Evolutionary conservation across 345 rosid species (phyloP).

Genomic region (Rubroshorea leprosula): DNA sequence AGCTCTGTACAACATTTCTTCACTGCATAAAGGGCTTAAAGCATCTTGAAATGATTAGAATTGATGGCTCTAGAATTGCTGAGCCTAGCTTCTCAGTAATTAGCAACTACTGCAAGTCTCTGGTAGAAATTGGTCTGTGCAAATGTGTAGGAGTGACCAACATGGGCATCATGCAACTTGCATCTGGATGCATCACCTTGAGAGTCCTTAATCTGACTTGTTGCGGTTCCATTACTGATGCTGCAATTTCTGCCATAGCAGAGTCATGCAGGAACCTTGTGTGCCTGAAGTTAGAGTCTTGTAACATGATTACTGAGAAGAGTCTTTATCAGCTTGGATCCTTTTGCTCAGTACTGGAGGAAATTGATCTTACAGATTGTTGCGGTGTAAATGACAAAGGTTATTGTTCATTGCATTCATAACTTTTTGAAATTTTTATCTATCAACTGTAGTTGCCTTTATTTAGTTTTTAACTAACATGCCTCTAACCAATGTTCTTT

Average conservation of each 20-base stretch:
- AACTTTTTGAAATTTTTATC: neutral
- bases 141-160: slow-evolving; percentile 64
- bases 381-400: slow-evolving; percentile 65
- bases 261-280: slow-evolving; percentile 57
- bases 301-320: slow-evolving; percentile 74
- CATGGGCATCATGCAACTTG: slow-evolving; percentile 51
- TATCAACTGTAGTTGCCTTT: slow-evolving; percentile 1
- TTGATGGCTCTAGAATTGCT: slow-evolving; percentile 63
- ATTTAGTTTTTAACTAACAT: too few species aligned
- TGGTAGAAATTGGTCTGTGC: slow-evolving; percentile 69
- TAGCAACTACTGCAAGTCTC: slow-evolving; percentile 45
- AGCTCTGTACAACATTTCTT: slow-evolving; percentile 38
- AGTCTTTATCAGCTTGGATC: slow-evolving; percentile 66
- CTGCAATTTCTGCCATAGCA: slow-evolving; percentile 65
- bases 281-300: slow-evolving; percentile 74
- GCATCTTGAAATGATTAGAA: slow-evolving; percentile 43
- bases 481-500: too few species aligned
- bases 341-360: slow-evolving; percentile 51
- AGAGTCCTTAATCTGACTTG: slow-evolving; percentile 60
- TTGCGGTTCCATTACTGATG: slow-evolving; percentile 62
- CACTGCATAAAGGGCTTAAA: slow-evolving; percentile 43
- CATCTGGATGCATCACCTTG: slow-evolving; percentile 53
- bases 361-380: slow-evolving; percentile 92
- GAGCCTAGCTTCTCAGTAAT: slow-evolving; percentile 40
- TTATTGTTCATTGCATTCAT: slow-evolving; percentile 14